Base-by-base conservation (phyloP, 2,329 filamentous ascomycete species). In the Xylogone sp. region DNA sequence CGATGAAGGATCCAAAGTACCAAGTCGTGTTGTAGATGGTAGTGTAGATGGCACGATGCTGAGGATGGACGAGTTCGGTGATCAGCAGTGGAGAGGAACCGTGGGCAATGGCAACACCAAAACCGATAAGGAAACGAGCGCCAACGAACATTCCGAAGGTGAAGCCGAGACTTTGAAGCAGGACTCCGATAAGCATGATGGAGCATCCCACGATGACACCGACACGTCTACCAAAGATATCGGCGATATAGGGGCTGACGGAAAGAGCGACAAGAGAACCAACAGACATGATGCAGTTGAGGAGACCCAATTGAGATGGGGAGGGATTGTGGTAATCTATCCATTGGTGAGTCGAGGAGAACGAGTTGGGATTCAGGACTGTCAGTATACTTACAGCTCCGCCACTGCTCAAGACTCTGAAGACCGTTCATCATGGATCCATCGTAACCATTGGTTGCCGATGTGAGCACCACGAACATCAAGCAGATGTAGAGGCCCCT, bases 391-490 rank as follows among this genome's bases (percentile, higher is more conserved):
- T 68, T 53, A 57, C 59, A 69, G 9, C 64, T 53, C 50, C 69
- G 59, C 74, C 74, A 76, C 43, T 67, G 62, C 2, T 58, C 53
- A 51, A 77, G 69, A 3, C 71, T 68, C 55, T 73, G 69, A 24
- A 73, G 55, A 47, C 70, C 69, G 51, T 73, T 73, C 62, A 73
- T 67, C 53, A 73, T 62, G 7, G 67, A 70, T 20, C 66, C 70
- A 46, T 72, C 13, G 19, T 79, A 79, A 60, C 76, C 75, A 34
- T 78, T 81, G 31, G 78, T 81, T 13, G 79, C 78, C 22, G 78
- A 81, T 21, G 63, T 65, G 24, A 66, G 56, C 9, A 65, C 59
- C 20, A 63, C 61, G 48, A 66, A 62, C 50, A 65, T 60, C 48
- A 66, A 56, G 46, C 75, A 76, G 57, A 81, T 66, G 68, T 81